Evolutionary conservation across 306 rosid genomes (phyloP), one percentile per base, ranked within the genome.

Genomic region (Vigna reflexopilosa): DNA sequence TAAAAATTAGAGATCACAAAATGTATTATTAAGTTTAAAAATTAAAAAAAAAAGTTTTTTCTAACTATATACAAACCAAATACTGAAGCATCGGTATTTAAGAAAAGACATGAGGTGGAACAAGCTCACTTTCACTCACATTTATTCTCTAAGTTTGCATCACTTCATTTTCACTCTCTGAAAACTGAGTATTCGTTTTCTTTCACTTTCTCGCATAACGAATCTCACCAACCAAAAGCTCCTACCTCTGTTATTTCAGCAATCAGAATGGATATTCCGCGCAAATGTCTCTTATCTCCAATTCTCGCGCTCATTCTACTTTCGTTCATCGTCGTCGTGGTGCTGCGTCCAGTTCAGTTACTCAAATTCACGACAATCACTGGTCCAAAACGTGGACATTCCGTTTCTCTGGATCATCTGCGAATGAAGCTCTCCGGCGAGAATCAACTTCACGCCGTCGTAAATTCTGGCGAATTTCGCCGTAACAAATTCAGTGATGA

Each of bases 371-470:
- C 28, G 24, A 17, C 67, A 3, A 9, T 61, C 32, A 11, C 49
- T 12, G 20, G 11, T 24, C 32, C 32, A 4, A 63, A 51, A 2
- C 14, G 17, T 13, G 22, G 38, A 19, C 15, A 30, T 47, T 62
- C 28, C 13, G 15, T 54, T 24, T 36, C 56, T 3, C 24, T 64
- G 7, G 54, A 59, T 51, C 70, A 54, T 6, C 36, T 77, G 3
- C 62, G 72, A 16, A 63, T 72, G 1, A 70, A 50, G 30, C 28
- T 82, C 34, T 51, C 78, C 26, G 26, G 56, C 15, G 55, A 77
- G 36, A 71, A 76, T 20, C 36, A 28, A 13, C 78, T 69, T 55
- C 52, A 14, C 32, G 78, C 82, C 47, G 78, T 76, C 8, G 75
- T 12, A 76, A 7, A 32, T 6, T 11, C 54, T 42, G 64, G 40